Evolutionary conservation across 495 filamentous ascomycete genomes (phyloP), one percentile per base, ranked within the genome.

Genomic region (Aspergillus leporis): DNA sequence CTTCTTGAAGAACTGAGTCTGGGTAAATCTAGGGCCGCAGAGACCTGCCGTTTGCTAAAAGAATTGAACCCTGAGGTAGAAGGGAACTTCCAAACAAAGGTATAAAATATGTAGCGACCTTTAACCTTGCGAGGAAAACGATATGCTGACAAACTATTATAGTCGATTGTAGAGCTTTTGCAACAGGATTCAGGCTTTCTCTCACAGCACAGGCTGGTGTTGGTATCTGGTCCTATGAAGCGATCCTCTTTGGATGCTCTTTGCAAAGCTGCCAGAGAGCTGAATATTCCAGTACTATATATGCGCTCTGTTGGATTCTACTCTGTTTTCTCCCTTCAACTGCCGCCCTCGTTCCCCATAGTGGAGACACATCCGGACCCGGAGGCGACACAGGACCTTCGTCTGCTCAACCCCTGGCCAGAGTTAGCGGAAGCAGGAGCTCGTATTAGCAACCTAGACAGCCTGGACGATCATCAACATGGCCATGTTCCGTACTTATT

Each of bases 21-120:
- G 47, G 93, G 93, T 18, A 87, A 85, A 65, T 84, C 87, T n/a
- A 85, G 95, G 61, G 89, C 94, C 10, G 86, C 90, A 67, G 84
- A 88, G 62, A 85, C 87, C 34, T 89, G 88, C 53, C 85, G 83
- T 56, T 77, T 92, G 48, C 74, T 99, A 54, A 81, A 83, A 64
- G 94, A 99, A 76, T 76, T 99, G 49, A 99, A 99, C 69, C 94
- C 94, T n/a, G 95, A 98, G 66, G 93, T 96, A 16, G 74, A 90
- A 48, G 93, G 92, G 21, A 68, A 75, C 79, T 71, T 72, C 68
- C 59, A 78, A 77, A 60, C 85, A 74, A 69, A 76, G 78, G 70
- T 70, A 66, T 51, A 22, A 41, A 51, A 36, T 30, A 10, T 32
- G 48, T 59, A 51, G 56, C 25, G 40, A 59, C 10, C 12, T 34